Conservation (phyloP, 2,329 filamentous ascomycete species). For the Botrytis sinoallii region DNA sequence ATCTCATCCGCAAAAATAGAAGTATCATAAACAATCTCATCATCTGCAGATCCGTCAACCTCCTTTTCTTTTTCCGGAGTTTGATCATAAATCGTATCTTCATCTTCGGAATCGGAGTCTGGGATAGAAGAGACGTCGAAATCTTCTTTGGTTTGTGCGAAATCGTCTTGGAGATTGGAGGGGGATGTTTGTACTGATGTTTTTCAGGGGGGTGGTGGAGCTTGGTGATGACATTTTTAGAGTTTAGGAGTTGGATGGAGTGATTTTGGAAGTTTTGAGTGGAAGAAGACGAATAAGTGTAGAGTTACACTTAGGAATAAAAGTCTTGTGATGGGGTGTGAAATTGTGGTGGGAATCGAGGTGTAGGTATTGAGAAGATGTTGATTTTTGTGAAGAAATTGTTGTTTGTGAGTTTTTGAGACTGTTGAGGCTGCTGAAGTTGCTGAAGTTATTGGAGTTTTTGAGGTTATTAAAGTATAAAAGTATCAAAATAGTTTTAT, state of each 20-base stretch:
- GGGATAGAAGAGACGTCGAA: not conserved
- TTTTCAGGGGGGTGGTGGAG: rapidly evolving
- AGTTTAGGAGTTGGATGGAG: rapidly evolving
- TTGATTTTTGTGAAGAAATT: too few relatives aligned
- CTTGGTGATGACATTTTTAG: not conserved
- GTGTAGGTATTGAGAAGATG: too few relatives aligned
- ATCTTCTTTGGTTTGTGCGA: not conserved
- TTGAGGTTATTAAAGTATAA: too few relatives aligned
- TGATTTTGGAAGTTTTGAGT: rapidly evolving
- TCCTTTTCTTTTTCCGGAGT: rapidly evolving
- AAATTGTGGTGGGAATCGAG: not conserved
- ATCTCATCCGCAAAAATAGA: rapidly evolving
- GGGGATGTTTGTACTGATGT: not conserved
- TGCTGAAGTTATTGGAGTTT: too few relatives aligned
- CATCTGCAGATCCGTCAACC: not conserved
- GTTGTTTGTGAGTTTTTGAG: too few relatives aligned
- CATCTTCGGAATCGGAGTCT: not conserved
- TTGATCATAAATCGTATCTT: not conserved
- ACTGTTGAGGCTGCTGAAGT: not conserved
- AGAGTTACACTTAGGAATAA: too few relatives aligned
- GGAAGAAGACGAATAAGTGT: too few relatives aligned
- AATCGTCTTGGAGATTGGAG: not conserved
- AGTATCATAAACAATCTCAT: not conserved
- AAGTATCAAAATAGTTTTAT: not conserved
- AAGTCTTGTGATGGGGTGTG: too few relatives aligned